A percentile compares a stretch with the other conserved stretches of the same genome.
Conservation (phyloP, 176 grass and related monocot genomes). For the Phoenix roebelenii region DNA sequence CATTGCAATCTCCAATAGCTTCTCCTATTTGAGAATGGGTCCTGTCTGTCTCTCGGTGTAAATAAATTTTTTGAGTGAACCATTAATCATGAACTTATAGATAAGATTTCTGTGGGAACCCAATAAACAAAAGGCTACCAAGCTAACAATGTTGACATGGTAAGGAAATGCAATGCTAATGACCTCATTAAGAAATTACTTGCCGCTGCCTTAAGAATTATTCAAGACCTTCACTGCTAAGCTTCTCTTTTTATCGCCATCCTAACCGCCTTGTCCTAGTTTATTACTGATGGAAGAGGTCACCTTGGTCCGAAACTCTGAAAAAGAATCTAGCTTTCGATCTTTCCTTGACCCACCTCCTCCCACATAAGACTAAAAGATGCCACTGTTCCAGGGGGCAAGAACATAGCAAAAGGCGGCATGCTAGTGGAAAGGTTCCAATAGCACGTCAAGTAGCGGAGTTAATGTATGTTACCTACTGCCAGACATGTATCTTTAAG, state of each 20-base stretch:
- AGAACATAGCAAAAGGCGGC: neutral
- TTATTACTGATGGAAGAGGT: neutral
- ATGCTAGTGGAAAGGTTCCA: neutral
- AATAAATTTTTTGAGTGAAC: neutral
- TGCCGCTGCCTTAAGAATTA: neutral
- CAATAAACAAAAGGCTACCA: neutral
- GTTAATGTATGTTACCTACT: too few species aligned
- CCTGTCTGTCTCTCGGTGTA: neutral
- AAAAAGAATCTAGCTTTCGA: neutral
- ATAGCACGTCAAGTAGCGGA: neutral
- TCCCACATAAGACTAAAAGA: neutral
- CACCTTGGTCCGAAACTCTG: too few species aligned
- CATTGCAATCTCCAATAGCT: neutral
- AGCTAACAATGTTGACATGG: neutral
- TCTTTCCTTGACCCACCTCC: neutral
- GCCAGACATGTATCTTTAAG: too few species aligned
- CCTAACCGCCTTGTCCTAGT: neutral
- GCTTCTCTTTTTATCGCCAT: too few species aligned
- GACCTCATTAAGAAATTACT: neutral
- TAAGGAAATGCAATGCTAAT: neutral
- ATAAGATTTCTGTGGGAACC: neutral
- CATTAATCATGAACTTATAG: neutral
- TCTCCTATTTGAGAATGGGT: neutral
- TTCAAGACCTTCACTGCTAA: neutral
- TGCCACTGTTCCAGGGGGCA: neutral